Evolutionary conservation across 2,329 filamentous ascomycete species (phyloP).

Genomic region (Sordariomycetes sp.): DNA sequence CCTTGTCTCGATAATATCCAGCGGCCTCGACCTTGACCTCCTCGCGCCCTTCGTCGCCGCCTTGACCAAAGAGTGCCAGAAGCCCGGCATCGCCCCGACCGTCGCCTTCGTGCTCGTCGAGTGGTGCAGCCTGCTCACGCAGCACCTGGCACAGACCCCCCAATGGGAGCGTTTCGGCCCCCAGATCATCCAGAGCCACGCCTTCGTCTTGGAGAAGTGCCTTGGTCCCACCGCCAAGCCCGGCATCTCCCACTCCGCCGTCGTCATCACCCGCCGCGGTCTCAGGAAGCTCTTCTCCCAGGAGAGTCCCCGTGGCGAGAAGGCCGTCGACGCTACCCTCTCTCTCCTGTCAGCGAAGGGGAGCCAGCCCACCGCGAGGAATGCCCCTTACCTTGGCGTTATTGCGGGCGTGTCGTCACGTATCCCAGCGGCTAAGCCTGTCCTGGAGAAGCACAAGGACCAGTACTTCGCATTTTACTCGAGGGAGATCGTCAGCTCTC

Average conservation of each 20-base stretch:
- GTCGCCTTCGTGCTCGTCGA: constrained; percentile 83
- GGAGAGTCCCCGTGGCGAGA: constrained; percentile 39
- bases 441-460: constrained; percentile 51
- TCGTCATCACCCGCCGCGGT: constrained; percentile 67
- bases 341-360: constrained; percentile 56
- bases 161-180: constrained; percentile 51
- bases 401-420: constrained; percentile 78
- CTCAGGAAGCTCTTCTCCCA: constrained; percentile 60
- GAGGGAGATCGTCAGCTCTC: constrained; percentile 74
- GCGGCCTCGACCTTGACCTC: constrained; percentile 36
- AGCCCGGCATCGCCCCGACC: constrained; percentile 60
- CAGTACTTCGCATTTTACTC: constrained; percentile 72
- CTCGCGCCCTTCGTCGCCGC: constrained; percentile 44
- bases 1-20: constrained; percentile 52
- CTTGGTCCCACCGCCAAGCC: constrained; percentile 49
- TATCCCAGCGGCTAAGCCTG: constrained; percentile 45
- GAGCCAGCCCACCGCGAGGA: constrained; percentile 47
- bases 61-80: constrained; percentile 60
- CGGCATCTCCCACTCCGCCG: constrained; percentile 57
- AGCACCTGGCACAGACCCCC: constrained; percentile 48
- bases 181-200: constrained; percentile 55
- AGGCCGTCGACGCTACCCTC: constrained; percentile 50
- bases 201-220: constrained; percentile 66
- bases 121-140: constrained; percentile 74
- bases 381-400: constrained; percentile 69